Conservation (phyloP, 2,329 filamentous ascomycete genomes). For the Arthrobotrys megalospora region DNA sequence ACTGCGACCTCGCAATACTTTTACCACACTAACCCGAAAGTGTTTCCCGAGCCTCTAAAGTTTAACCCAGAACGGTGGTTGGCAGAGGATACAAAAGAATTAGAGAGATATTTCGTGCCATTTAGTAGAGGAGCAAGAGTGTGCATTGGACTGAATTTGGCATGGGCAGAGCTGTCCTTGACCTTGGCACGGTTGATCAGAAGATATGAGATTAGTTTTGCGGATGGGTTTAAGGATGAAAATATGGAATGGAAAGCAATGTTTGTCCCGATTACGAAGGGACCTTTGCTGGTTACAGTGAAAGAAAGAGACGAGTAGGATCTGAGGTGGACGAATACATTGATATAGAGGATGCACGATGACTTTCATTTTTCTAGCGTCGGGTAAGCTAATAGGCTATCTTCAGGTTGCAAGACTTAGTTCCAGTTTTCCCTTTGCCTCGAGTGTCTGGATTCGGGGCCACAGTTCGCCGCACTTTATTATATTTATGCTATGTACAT, state of each 20-base stretch:
- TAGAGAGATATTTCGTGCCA: slow-evolving; percentile 53
- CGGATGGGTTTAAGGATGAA: slow-evolving; percentile 34
- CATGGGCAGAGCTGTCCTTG: slow-evolving; percentile 40
- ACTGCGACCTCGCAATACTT: slow-evolving; percentile 31
- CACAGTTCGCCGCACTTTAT: neutral
- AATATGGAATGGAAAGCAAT: slow-evolving; percentile 35
- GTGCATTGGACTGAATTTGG: slow-evolving; percentile 46
- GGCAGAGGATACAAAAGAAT: slow-evolving; percentile 18
- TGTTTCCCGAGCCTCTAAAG: slow-evolving; percentile 50
- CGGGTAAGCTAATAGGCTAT: no score
- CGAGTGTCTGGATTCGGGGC: no score
- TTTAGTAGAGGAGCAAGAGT: slow-evolving; percentile 43
- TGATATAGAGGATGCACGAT: neutral
- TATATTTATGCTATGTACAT: no score
- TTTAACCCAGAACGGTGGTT: slow-evolving; percentile 47
- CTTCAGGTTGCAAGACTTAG: no score
- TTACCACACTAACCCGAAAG: slow-evolving; percentile 36
- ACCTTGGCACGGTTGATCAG: slow-evolving; percentile 37
- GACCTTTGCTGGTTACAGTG: slow-evolving; percentile 36
- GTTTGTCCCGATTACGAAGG: slow-evolving; percentile 50
- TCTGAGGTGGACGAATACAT: neutral
- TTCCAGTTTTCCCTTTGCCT: neutral
- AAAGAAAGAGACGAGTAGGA: slow-evolving; percentile 31
- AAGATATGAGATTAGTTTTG: slow-evolving; percentile 32
- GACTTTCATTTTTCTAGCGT: no score